phyloP scores from a whole-genome alignment of 2,329 filamentous ascomycete species.

The Microcera coccophila region DNA sequence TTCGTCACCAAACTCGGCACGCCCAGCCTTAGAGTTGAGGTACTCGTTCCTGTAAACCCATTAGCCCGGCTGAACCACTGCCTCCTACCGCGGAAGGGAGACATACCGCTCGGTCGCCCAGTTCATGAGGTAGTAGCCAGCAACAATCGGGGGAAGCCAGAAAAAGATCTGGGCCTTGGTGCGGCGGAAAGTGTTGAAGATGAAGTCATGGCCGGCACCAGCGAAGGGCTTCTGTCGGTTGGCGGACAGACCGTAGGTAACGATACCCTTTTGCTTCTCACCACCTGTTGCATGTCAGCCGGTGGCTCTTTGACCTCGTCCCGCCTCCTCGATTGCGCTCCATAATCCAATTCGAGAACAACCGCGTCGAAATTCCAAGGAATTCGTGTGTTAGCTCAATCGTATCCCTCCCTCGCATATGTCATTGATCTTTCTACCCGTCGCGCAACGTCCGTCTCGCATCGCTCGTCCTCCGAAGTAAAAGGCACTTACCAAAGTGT shows the following conservation, averaged over 20 bases:
- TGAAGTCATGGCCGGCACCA: slow-evolving; percentile 69
- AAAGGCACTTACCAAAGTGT: slow-evolving; percentile 60
- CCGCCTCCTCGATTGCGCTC: not conserved
- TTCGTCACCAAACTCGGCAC: slow-evolving; percentile 49
- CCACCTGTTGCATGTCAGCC: slow-evolving; percentile 42
- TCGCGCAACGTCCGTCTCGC: slow-evolving; percentile 14
- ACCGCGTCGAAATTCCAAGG: slow-evolving; percentile 3
- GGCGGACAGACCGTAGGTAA: slow-evolving; percentile 70
- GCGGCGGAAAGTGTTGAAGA: slow-evolving; percentile 95
- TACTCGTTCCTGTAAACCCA: slow-evolving; percentile 63
- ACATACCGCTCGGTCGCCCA: slow-evolving; percentile 86
- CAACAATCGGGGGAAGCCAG: slow-evolving; percentile 73
- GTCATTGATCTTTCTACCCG: slow-evolving; percentile 4
- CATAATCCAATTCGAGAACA: not conserved
- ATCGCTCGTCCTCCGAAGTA: slow-evolving; percentile 16
- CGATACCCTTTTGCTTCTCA: slow-evolving; percentile 59
- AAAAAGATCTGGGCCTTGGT: slow-evolving; percentile 84
- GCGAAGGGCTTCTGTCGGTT: slow-evolving; percentile 90
- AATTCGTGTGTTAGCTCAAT: slow-evolving; percentile 12
- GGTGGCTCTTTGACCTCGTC: not conserved
- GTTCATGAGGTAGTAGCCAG: slow-evolving; percentile 77
- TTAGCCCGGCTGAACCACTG: slow-evolving; percentile 10
- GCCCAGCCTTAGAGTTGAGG: slow-evolving; percentile 74
- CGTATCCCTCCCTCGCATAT: slow-evolving; percentile 6
- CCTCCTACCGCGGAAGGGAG: not conserved